These are phyloP conservation scores for Ashbya aceris DNA, from an alignment of 1,139 yeast genomes.

Conservation along the genomic window DNA sequence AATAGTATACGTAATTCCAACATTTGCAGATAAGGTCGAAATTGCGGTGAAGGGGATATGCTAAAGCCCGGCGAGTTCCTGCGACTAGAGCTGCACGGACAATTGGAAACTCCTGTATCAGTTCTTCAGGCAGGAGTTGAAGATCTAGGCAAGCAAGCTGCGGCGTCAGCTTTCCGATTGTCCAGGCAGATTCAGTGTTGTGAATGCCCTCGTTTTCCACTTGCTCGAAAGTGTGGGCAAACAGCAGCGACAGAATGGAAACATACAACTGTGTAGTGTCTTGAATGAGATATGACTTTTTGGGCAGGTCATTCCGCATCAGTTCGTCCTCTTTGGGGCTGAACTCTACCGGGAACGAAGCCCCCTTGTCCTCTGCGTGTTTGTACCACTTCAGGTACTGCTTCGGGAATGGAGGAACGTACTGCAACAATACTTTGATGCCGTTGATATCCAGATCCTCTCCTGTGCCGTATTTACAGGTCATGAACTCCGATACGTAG, in stretches of 20 bases:
- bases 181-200: conserved; percentile 88
- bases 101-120: conserved; percentile 23
- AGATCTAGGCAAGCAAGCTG: conserved; percentile 66
- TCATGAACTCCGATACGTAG: conserved; percentile 76
- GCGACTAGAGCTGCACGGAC: conserved; percentile 50
- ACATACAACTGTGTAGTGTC: conserved; percentile 47
- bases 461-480: conserved; percentile 43
- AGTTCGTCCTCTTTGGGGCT: conserved; percentile 51
- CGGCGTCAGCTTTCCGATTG: conserved; percentile 76
- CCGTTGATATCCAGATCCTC: conserved; percentile 42
- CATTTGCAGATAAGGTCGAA: conserved; percentile 49
- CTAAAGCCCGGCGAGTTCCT: conserved; percentile 59
- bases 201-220: conserved; percentile 72
- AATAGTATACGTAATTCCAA: conserved; percentile 68
- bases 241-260: conserved; percentile 55
- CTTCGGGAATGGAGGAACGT: conserved; percentile 44
- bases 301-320: conserved; percentile 57
- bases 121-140: conserved; percentile 37
- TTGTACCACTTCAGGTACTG: conserved; percentile 44
- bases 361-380: conserved; percentile 26
- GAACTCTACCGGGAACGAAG: conserved; percentile 38
- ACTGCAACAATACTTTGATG: conserved; percentile 44
- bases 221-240: conserved; percentile 64
- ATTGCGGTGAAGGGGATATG: conserved; percentile 73
- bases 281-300: conserved; percentile 48